A percentile compares a stretch with the other conserved stretches of the same genome.
phyloP scores from a whole-genome alignment of 768 basidiomycete genomes.

The Leccinum broughii region DNA sequence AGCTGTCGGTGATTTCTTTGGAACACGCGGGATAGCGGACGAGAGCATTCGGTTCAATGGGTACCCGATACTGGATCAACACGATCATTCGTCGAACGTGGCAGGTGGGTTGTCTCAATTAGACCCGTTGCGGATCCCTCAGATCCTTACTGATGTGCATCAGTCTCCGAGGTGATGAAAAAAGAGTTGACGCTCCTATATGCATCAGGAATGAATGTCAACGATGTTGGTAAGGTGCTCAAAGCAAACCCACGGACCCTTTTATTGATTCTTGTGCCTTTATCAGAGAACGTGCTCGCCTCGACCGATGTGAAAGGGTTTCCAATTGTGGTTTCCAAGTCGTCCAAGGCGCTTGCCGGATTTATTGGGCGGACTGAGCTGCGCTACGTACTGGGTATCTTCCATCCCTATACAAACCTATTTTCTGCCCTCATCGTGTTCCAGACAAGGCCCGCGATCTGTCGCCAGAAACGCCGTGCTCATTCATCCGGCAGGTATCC shows the following conservation, averaged over 20 bases:
- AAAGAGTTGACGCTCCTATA: slow-evolving; percentile 72
- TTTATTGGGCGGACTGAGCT: slow-evolving; percentile 89
- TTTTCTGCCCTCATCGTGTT: slow-evolving; percentile 1
- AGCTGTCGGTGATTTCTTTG: slow-evolving; percentile 93
- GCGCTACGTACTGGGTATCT: slow-evolving; percentile 78
- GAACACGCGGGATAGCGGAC: slow-evolving; percentile 93
- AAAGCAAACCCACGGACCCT: not conserved
- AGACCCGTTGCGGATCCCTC: slow-evolving; percentile 7
- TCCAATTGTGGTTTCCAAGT: slow-evolving; percentile 74
- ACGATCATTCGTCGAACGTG: slow-evolving; percentile 89
- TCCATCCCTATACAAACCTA: not conserved
- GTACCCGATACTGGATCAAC: slow-evolving; percentile 95
- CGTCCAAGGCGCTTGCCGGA: slow-evolving; percentile 65
- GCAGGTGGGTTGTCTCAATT: slow-evolving; percentile 57
- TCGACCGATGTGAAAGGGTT: slow-evolving; percentile 85
- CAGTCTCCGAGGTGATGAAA: slow-evolving; percentile 91
- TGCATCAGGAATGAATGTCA: slow-evolving; percentile 73
- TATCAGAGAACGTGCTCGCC: slow-evolving; percentile 66
- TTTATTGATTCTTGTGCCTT: slow-evolving; percentile 4
- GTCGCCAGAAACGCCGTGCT: slow-evolving; percentile 64
- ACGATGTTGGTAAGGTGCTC: slow-evolving; percentile 68
- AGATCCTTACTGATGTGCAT: slow-evolving; percentile 5
- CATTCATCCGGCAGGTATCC: slow-evolving; percentile 55
- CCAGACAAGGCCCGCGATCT: slow-evolving; percentile 75
- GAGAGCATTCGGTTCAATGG: slow-evolving; percentile 97